phyloP scores from a whole-genome alignment of 306 rosid species.

The Hippophae rhamnoides region DNA sequence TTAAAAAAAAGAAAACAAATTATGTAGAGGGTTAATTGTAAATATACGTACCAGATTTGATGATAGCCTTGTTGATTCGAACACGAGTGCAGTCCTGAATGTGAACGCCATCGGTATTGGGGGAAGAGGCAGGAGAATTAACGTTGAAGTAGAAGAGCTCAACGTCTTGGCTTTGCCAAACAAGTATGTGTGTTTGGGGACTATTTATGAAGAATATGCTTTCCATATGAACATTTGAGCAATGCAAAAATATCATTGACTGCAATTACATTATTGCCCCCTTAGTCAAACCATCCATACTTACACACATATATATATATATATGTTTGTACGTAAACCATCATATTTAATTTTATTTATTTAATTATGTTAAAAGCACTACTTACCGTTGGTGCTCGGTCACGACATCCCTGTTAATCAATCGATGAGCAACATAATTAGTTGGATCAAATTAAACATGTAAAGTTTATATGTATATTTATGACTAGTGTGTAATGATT shows the following conservation, averaged over 20 bases:
- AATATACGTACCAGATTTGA: slow-evolving; percentile 9
- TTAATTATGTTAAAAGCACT: not conserved
- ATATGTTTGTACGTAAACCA: no score
- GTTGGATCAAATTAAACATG: no score
- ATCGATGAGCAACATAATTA: not conserved
- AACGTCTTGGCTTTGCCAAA: not conserved
- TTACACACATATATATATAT: no score
- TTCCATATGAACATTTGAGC: not conserved
- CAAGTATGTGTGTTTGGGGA: slow-evolving; percentile 1
- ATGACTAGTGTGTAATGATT: no score
- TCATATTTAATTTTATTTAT: no score
- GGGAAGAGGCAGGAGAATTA: slow-evolving; percentile 13
- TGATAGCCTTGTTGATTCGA: not conserved
- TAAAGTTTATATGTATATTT: no score
- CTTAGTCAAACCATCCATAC: no score
- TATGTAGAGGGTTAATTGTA: not conserved
- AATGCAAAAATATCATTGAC: not conserved
- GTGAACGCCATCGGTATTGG: slow-evolving; percentile 25
- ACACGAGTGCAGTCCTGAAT: not conserved
- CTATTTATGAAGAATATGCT: not conserved
- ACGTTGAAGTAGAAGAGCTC: not conserved
- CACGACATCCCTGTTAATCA: slow-evolving; percentile 2
- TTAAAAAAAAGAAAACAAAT: no score
- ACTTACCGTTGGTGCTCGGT: slow-evolving; percentile 8
- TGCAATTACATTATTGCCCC: not conserved